Percentiles rank a stretch among this genome's conserved stretches.
phyloP scores from a whole-genome alignment of 257 asterid species.

The Vinca minor region DNA sequence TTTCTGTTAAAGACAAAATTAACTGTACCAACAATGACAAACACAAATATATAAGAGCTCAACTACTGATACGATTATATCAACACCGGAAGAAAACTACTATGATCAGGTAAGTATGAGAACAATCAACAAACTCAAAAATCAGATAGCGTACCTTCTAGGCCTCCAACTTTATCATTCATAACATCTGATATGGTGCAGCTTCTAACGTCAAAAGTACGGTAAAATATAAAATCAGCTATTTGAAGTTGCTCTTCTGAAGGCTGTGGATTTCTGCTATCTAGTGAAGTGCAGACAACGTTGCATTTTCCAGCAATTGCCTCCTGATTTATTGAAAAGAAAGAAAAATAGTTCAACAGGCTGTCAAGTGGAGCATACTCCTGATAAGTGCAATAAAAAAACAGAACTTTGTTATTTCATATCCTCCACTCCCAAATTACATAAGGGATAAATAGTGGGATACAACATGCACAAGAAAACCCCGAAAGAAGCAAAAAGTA shows the following conservation, averaged over 20 bases:
- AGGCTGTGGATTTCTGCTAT: conserved; percentile 74
- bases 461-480: background rate
- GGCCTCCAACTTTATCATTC: conserved; percentile 58
- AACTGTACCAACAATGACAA: conserved; percentile 52
- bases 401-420: background rate
- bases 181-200: conserved; percentile 44
- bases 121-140: background rate
- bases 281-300: conserved; percentile 66
- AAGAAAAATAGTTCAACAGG: background rate
- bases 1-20: conserved; percentile 57
- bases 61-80: conserved; percentile 10
- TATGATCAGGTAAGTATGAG: background rate
- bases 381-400: background rate
- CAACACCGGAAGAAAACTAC: conserved; percentile 5
- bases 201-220: conserved; percentile 62
- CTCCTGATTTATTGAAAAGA: conserved; percentile 45
- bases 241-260: conserved; percentile 47
- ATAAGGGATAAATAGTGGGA: background rate
- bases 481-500: background rate
- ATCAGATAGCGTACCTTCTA: conserved; percentile 49
- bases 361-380: background rate
- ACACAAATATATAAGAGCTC: conserved; percentile 28
- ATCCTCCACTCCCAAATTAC: background rate
- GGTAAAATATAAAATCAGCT: conserved; percentile 69
- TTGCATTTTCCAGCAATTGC: conserved; percentile 84